Evolutionary conservation across 805 yeast genomes (phyloP).

Genomic region (Pichia kluyveri): DNA sequence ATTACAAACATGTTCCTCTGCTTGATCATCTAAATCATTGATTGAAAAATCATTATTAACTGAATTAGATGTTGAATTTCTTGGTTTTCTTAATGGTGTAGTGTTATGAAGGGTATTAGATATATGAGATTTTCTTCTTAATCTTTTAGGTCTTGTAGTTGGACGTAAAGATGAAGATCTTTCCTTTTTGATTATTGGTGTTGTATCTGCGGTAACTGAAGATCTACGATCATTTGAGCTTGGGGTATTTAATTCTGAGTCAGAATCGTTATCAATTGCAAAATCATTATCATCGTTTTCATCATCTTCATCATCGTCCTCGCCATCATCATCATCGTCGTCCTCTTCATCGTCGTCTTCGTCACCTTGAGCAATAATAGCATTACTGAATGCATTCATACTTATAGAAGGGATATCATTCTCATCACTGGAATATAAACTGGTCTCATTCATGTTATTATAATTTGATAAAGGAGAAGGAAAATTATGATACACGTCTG

Average conservation of each 20-base stretch:
- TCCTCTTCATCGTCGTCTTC: slow-evolving; percentile 6
- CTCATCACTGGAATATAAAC: slow-evolving; percentile 1
- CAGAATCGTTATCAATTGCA: slow-evolving; percentile 9
- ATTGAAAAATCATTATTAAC: not conserved
- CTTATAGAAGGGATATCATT: not conserved
- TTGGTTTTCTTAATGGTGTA: slow-evolving; percentile 5
- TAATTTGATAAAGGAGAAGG: not conserved
- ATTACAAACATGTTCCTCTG: slow-evolving; percentile 44
- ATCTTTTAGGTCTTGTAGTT: slow-evolving; percentile 7
- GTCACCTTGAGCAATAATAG: not conserved
- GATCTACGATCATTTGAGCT: slow-evolving; percentile 22
- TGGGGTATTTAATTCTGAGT: slow-evolving; percentile 24
- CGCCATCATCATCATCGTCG: slow-evolving; percentile 1
- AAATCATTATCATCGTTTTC: slow-evolving; percentile 13
- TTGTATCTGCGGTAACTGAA: slow-evolving; percentile 15
- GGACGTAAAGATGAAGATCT: slow-evolving; percentile 17
- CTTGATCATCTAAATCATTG: slow-evolving; percentile 1
- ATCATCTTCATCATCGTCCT: slow-evolving; percentile 10
- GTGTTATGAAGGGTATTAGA: not conserved
- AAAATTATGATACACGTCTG: not conserved
- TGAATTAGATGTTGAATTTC: not conserved
- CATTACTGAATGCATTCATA: too few species aligned
- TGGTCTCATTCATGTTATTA: not conserved
- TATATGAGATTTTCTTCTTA: slow-evolving; percentile 3
- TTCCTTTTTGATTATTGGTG: slow-evolving; percentile 11